Conservation (phyloP, 2,329 filamentous ascomycete species). For the Aspergillus brunneoviolaceus region DNA sequence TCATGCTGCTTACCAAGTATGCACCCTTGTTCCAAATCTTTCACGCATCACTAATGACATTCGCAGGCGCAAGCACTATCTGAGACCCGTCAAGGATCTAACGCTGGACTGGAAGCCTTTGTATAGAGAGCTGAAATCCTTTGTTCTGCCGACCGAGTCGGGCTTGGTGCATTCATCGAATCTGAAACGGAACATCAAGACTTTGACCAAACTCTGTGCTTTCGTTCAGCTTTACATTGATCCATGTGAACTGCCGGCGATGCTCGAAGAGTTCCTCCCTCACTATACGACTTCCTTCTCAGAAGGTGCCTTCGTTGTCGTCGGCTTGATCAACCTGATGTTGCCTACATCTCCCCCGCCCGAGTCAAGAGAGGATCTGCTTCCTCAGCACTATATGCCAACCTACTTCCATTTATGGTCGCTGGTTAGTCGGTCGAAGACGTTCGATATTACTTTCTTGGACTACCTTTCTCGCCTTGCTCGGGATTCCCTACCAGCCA, state of each 20-base stretch:
- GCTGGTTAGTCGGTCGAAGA: constrained; percentile 82
- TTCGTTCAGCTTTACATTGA: constrained; percentile 93
- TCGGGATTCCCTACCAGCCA: constrained; percentile 73
- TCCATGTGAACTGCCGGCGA: constrained; percentile 76
- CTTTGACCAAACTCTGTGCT: constrained; percentile 83
- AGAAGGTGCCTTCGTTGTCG: constrained; percentile 89
- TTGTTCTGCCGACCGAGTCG: constrained; percentile 83
- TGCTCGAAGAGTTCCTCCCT: constrained; percentile 76
- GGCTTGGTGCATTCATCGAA: constrained; percentile 62
- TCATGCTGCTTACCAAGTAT: constrained; percentile 90
- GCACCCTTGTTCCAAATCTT: constrained; percentile 32
- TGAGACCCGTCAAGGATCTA: constrained; percentile 87
- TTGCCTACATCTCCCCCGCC: constrained; percentile 77
- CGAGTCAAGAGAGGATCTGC: constrained; percentile 68
- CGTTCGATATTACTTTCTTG: constrained; percentile 81
- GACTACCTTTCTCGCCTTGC: constrained; percentile 87
- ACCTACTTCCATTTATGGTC: constrained; percentile 98
- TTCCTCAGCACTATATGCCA: constrained; percentile 84
- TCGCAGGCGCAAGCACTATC: constrained; percentile 84
- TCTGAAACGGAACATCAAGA: constrained; percentile 65
- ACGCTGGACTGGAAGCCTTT: constrained; percentile 88
- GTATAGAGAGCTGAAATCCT: constrained; percentile 87
- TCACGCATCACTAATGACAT: constrained; percentile 20
- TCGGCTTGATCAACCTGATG: constrained; percentile 80
- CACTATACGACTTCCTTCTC: constrained; percentile 94